Percentiles rank a stretch among this genome's conserved stretches.
Evolutionary conservation across 768 basidiomycete genomes (phyloP).

Genomic region (Leucocoprinus birnbaumii): DNA sequence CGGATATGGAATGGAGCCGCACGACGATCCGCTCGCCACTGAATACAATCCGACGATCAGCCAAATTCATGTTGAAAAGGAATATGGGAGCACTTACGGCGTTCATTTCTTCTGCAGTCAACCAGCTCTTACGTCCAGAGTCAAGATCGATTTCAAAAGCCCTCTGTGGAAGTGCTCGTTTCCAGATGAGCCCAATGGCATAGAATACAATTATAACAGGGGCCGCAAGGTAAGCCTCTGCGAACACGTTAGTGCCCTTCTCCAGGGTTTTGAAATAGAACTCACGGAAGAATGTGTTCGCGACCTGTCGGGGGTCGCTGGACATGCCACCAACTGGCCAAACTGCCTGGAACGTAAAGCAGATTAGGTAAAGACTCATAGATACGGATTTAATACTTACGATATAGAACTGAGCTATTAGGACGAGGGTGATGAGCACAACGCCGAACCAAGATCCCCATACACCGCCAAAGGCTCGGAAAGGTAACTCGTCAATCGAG

Average conservation of each 20-base stretch:
- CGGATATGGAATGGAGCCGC: constrained; percentile 34
- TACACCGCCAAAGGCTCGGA: constrained; percentile 39
- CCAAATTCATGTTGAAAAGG: neutral
- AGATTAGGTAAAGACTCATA: neutral
- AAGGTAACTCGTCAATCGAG: constrained; percentile 42
- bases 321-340: constrained; percentile 38
- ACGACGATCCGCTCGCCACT: constrained; percentile 37
- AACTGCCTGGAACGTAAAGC: constrained; percentile 23
- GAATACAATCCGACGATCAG: neutral
- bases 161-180: constrained; percentile 33
- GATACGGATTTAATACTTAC: constrained; percentile 18
- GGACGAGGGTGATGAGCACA: constrained; percentile 34
- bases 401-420: constrained; percentile 45
- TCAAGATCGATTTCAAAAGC: constrained; percentile 40
- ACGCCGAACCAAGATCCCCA: constrained; percentile 46
- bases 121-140: constrained; percentile 44
- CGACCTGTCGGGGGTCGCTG: constrained; percentile 23
- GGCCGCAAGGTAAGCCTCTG: constrained; percentile 36
- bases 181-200: constrained; percentile 35
- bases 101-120: constrained; percentile 43
- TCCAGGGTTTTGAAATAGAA: too few species aligned
- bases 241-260: too few species aligned
- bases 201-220: constrained; percentile 40
- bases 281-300: constrained; percentile 36
- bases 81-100: constrained; percentile 21